Evolutionary conservation across 2,329 filamentous ascomycete genomes (phyloP), one percentile per base, ranked within the genome.

Genomic region (Calcarisporium arbuscula): DNA sequence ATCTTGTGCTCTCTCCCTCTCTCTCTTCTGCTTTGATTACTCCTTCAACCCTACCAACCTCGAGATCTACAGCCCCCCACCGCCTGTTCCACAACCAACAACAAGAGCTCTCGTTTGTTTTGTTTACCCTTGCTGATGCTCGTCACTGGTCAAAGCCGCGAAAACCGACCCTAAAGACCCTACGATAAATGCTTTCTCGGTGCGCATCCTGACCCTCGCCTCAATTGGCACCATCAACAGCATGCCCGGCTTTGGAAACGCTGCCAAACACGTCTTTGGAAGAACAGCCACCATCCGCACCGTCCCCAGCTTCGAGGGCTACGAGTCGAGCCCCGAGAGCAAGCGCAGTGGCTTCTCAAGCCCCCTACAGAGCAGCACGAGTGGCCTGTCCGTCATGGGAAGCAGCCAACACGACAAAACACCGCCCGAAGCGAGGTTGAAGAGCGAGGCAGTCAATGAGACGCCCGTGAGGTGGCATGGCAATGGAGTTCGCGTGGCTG

Each of bases 331-430:
- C 41, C 62, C 58, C 33, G 61, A 64, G 32, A 62, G 57, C 51
- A 64, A 62, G 41, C 67, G 67, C 45, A 76, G 71, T 38, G 62
- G 58, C 40, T 70, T 77, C 44, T 74, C 72, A 26, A 74, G 71
- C 58, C 75, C 71, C 28, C 56, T 70, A 26, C 69, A 71, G 49
- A 77, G 74, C 55, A 72, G 65, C 49, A 52, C 58, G 33, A 75
- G 71, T 55, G 62, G 57, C 34, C 53, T 58, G 27, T 74, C 71
- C 34, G 56, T 46, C 43, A 62, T 57, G 39, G 57, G 53, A 35
- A 61, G 43, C 50, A 58, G 46, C 41, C 55, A 45, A 37, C 52
- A 39, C 51, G 56, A 49, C 34, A 53, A 51, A 34, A 53, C 45
- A 22, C 49, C 58, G 15, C 50, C 59, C 8, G 22, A n/a, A 4